These are phyloP conservation scores for Rhodotorula sp. DNA, from an alignment of 1,284 basidiomycete species.

Conservation along the genomic window DNA sequence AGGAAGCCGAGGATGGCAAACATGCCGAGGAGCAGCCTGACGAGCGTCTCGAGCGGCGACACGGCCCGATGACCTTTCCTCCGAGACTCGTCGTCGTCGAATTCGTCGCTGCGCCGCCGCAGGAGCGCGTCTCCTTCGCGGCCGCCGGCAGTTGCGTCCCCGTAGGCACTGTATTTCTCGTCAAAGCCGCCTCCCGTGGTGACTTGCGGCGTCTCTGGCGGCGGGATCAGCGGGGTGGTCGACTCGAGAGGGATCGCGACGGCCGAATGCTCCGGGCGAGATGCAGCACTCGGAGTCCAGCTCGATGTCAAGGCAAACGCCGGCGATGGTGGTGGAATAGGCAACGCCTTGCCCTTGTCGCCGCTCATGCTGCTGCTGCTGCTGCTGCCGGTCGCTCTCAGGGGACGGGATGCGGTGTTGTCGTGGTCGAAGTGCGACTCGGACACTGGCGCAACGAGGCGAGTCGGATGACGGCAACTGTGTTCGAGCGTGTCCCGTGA, in stretches of 20 bases:
- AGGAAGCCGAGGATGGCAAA: slow-evolving; percentile 23
- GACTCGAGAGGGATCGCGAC: slow-evolving; percentile 13
- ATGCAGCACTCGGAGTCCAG: background rate
- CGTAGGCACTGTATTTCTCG: slow-evolving; percentile 28
- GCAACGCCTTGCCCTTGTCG: background rate
- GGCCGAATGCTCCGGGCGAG: slow-evolving; percentile 23
- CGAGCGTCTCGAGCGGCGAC: slow-evolving; percentile 15
- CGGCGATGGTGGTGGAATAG: background rate
- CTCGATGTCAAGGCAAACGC: slow-evolving; percentile 2
- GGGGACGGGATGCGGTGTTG: background rate
- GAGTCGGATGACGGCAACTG: background rate
- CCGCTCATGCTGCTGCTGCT: background rate
- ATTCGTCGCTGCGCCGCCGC: slow-evolving; percentile 49
- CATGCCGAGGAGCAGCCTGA: slow-evolving; percentile 25
- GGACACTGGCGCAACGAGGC: background rate
- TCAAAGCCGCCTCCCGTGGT: background rate
- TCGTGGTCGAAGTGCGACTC: background rate
- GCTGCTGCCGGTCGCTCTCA: background rate
- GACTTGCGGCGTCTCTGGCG: slow-evolving; percentile 9
- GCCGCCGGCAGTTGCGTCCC: background rate
- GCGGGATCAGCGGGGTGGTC: slow-evolving; percentile 30
- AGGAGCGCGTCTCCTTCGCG: slow-evolving; percentile 61
- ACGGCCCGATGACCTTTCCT: slow-evolving; percentile 1
- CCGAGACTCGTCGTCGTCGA: slow-evolving; percentile 36
- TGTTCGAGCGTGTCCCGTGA: too few species aligned